These are phyloP conservation scores for Bonia amplexicaulis DNA, from an alignment of 176 grass and related monocot species.

Conservation along the genomic window DNA sequence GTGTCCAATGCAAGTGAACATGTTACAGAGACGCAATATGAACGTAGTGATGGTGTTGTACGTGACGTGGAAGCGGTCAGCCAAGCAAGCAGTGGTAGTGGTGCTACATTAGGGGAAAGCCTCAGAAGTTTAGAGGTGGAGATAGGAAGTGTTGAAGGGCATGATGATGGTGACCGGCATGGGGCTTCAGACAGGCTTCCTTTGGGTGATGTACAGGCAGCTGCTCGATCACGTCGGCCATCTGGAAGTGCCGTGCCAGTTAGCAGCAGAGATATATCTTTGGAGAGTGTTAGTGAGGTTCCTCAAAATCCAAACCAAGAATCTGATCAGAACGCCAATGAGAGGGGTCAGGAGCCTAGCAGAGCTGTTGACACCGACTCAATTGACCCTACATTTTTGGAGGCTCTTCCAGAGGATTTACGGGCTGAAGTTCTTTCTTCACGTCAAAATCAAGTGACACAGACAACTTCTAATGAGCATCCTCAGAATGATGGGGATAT, in stretches of 20 bases:
- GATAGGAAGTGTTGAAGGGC: slow-evolving; percentile 96
- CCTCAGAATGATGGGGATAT: slow-evolving; percentile 81
- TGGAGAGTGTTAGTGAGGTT: slow-evolving; percentile 82
- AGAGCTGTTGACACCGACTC: slow-evolving; percentile 51
- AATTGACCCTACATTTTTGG: slow-evolving; percentile 98
- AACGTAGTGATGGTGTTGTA: slow-evolving; percentile 58
- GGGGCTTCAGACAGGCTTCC: slow-evolving; percentile 54
- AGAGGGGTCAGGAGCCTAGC: slow-evolving; percentile 51
- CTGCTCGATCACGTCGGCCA: slow-evolving; percentile 50
- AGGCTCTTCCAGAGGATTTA: slow-evolving; percentile 93
- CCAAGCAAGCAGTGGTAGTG: slow-evolving; percentile 97
- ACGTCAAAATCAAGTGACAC: slow-evolving; percentile 85
- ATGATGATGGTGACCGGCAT: slow-evolving; percentile 88
- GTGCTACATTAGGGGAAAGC: slow-evolving; percentile 91
- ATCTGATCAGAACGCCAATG: slow-evolving; percentile 46
- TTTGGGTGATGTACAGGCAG: slow-evolving; percentile 56
- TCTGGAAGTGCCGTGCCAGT: slow-evolving; percentile 48
- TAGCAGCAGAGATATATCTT: slow-evolving; percentile 49
- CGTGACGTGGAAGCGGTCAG: slow-evolving; percentile 91
- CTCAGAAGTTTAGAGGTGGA: slow-evolving; percentile 96
- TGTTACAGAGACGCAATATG: slow-evolving; percentile 85
- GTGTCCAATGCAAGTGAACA: slow-evolving; percentile 68
- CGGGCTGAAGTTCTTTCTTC: slow-evolving; percentile 93
- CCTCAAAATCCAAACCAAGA: slow-evolving; percentile 67
- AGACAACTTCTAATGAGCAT: slow-evolving; percentile 69